Evolutionary conservation across 441 rosid genomes (phyloP).

Genomic region (Heliophila coronopifolia): DNA sequence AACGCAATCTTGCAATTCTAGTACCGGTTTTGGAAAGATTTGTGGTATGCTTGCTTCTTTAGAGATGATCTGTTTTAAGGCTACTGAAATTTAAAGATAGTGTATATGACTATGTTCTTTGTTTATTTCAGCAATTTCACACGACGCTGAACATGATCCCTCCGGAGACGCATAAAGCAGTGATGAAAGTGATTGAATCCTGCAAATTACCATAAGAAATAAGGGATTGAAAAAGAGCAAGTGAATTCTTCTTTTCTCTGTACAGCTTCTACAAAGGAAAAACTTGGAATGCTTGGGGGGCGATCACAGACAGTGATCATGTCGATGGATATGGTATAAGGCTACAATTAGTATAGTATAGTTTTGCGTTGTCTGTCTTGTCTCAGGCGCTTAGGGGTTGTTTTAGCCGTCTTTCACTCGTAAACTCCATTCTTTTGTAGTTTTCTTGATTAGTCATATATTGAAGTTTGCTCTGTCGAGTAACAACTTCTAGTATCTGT

Average conservation of each 20-base stretch:
- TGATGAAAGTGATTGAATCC: conserved; percentile 86
- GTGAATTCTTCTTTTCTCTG: conserved; percentile 32
- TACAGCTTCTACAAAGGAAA: conserved; percentile 42
- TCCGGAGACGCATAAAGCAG: conserved; percentile 84
- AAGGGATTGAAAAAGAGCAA: conserved; percentile 18
- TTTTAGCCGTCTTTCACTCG: conserved; percentile 5
- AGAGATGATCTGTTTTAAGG: too few species aligned
- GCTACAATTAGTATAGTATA: conserved; percentile 17
- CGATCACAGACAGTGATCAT: conserved; percentile 23
- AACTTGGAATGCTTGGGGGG: conserved; percentile 22
- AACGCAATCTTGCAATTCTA: conserved; percentile 52
- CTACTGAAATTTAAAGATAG: not conserved
- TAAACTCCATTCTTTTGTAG: conserved; percentile 28
- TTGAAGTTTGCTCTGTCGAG: conserved; percentile 3
- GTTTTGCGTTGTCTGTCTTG: conserved; percentile 16
- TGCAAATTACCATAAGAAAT: conserved; percentile 56
- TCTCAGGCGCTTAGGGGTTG: conserved; percentile 29
- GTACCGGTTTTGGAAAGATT: conserved; percentile 98
- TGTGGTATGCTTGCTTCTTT: conserved; percentile 65
- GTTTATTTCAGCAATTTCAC: conserved; percentile 71
- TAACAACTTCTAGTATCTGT: too few species aligned
- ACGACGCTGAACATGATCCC: conserved; percentile 84
- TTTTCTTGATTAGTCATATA: conserved; percentile 21
- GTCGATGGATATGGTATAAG: conserved; percentile 24
- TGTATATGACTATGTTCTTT: not conserved